These are phyloP conservation scores for Auricularia cornea DNA, from an alignment of 768 basidiomycete genomes.

Conservation along the genomic window DNA sequence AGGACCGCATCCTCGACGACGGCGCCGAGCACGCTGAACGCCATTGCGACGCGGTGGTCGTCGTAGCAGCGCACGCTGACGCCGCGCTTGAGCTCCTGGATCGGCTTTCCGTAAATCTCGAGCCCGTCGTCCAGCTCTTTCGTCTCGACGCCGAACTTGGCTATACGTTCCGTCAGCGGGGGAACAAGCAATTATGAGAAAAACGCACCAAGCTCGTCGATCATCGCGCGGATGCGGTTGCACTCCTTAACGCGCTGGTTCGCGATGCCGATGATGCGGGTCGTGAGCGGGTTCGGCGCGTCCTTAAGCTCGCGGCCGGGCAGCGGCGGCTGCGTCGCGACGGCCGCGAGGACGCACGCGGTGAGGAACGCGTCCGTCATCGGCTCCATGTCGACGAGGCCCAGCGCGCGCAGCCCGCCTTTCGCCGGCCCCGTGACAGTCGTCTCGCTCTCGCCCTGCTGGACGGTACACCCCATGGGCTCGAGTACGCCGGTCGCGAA, in stretches of 20 bases:
- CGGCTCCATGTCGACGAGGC: constrained; percentile 93
- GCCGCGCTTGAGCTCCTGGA: constrained; percentile 53
- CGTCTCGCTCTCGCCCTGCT: constrained; percentile 80
- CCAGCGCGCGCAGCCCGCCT: constrained; percentile 68
- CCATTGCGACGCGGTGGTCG: constrained; percentile 98
- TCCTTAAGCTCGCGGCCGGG: constrained; percentile 31
- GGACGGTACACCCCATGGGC: constrained; percentile 89
- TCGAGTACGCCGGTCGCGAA: constrained; percentile 91
- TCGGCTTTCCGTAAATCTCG: constrained; percentile 73
- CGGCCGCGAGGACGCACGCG: constrained; percentile 85
- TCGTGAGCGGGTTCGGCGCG: constrained; percentile 33
- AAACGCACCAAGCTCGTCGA: constrained; percentile 75
- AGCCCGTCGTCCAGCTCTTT: constrained; percentile 90
- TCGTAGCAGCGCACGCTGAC: constrained; percentile 92
- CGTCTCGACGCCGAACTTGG: constrained; percentile 91
- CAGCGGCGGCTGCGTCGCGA: constrained; percentile 42
- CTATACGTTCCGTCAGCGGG: constrained; percentile 33
- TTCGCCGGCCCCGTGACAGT: constrained; percentile 86
- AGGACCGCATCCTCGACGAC: constrained; percentile 68
- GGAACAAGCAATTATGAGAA: neutral
- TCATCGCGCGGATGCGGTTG: constrained; percentile 94
- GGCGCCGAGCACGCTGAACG: constrained; percentile 81
- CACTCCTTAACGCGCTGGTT: constrained; percentile 99
- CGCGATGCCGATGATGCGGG: constrained; percentile 88
- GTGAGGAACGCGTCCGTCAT: constrained; percentile 99